phyloP scores from a whole-genome alignment of 2,329 filamentous ascomycete species.

The Penicillium sp. region DNA sequence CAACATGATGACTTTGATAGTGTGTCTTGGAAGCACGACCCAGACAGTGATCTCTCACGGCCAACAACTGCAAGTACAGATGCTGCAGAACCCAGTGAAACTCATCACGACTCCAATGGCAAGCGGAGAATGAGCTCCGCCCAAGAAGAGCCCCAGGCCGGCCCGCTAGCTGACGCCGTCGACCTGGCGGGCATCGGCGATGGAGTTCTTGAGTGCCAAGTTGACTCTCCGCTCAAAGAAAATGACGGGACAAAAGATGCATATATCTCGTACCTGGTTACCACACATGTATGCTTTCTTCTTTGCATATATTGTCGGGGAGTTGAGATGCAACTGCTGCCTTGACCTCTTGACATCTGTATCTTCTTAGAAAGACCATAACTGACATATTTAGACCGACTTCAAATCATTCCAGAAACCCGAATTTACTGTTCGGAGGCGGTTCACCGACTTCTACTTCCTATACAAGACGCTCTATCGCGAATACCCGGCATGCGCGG shows the following conservation, averaged over 20 bases:
- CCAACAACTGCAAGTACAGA: slow-evolving; percentile 44
- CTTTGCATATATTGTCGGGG: background rate
- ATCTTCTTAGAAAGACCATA: slow-evolving; percentile 4
- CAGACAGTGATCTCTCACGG: slow-evolving; percentile 47
- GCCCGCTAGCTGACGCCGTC: slow-evolving; percentile 51
- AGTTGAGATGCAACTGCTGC: slow-evolving; percentile 16
- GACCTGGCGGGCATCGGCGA: slow-evolving; percentile 65
- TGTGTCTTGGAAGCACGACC: slow-evolving; percentile 71
- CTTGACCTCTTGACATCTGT: slow-evolving; percentile 9
- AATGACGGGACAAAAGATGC: slow-evolving; percentile 95
- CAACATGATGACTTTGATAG: slow-evolving; percentile 72
- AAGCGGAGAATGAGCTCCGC: slow-evolving; percentile 49
- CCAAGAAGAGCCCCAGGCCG: slow-evolving; percentile 49
- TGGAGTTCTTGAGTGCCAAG: slow-evolving; percentile 78
- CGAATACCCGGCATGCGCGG: slow-evolving; percentile 87
- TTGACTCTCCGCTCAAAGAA: slow-evolving; percentile 84
- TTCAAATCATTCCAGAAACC: slow-evolving; percentile 89
- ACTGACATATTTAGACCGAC: slow-evolving; percentile 65
- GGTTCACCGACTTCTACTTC: slow-evolving; percentile 97
- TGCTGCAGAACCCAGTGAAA: slow-evolving; percentile 34
- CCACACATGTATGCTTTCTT: slow-evolving; percentile 67
- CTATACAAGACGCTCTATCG: slow-evolving; percentile 84
- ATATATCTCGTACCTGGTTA: slow-evolving; percentile 93
- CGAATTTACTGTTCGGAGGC: slow-evolving; percentile 75
- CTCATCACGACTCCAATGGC: slow-evolving; percentile 46